Percentiles rank a stretch among this genome's conserved stretches.
Conservation (phyloP, 345 rosid genomes). For the Acer campestre region DNA sequence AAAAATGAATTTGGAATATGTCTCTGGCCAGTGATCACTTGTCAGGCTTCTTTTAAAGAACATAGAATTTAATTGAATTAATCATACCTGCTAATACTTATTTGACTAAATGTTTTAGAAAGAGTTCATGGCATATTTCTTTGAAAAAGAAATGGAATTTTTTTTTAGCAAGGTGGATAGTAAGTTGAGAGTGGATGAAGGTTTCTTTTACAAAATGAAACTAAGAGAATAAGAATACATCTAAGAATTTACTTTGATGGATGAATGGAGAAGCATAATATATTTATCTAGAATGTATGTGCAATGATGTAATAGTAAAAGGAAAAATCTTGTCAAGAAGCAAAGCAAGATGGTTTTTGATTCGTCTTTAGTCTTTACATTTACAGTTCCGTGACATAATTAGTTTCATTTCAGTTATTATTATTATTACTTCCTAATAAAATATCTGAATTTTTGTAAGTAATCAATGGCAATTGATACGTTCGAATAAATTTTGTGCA, state of each 20-base stretch:
- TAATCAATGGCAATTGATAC: neutral
- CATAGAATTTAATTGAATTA: neutral
- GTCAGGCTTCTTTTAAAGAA: neutral
- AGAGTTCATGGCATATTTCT: neutral
- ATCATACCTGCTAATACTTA: neutral
- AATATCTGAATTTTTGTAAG: neutral
- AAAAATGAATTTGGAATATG: neutral
- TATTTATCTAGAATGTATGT: too few species aligned
- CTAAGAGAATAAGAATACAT: neutral
- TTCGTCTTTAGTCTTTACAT: neutral
- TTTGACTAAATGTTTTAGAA: neutral
- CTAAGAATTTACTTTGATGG: neutral
- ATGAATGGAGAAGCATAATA: neutral
- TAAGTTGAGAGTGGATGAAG: neutral
- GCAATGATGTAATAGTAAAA: too few species aligned
- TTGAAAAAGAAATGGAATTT: neutral
- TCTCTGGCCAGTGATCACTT: neutral
- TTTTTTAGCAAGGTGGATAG: neutral
- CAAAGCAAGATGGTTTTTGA: neutral
- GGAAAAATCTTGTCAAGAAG: constrained; percentile 1
- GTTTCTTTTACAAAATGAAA: neutral
- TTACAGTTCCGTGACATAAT: neutral
- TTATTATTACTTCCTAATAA: neutral
- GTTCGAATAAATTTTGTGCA: neutral
- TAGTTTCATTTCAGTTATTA: neutral